Percentiles rank a stretch among this genome's conserved stretches.
phyloP scores from a whole-genome alignment of 1,284 basidiomycete genomes.

The Athelia psychrophila region DNA sequence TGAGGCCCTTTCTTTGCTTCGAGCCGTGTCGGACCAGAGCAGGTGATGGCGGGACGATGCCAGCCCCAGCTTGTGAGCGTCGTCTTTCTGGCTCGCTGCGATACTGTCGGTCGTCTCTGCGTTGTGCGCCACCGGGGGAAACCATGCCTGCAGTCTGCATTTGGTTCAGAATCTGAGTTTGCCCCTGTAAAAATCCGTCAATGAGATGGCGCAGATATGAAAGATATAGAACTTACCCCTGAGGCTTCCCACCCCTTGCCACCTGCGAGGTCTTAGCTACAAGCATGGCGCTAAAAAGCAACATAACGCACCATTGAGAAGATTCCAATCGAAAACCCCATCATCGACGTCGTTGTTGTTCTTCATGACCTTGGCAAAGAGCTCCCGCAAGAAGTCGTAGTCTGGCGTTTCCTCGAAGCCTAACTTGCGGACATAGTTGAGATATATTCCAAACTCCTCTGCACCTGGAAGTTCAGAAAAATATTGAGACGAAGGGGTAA shows the following conservation, averaged over 20 bases:
- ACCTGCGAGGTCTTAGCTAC: conserved; percentile 35
- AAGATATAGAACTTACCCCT: conserved; percentile 43
- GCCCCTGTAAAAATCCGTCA: conserved; percentile 37
- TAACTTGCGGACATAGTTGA: conserved; percentile 86
- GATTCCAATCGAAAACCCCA: conserved; percentile 88
- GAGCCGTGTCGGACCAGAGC: conserved; percentile 73
- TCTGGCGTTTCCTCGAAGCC: conserved; percentile 95
- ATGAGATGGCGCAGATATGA: conserved; percentile 19
- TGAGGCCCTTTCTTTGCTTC: conserved; percentile 59
- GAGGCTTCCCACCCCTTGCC: conserved; percentile 95
- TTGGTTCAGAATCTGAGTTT: conserved; percentile 58
- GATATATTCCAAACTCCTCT: conserved; percentile 88
- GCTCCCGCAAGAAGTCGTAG: conserved; percentile 92
- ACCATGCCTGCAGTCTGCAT: conserved; percentile 52
- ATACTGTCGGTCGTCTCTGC: conserved; percentile 42
- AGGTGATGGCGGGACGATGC: conserved; percentile 64
- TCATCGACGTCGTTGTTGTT: conserved; percentile 87
- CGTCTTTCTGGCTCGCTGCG: conserved; percentile 53
- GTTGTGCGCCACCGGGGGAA: conserved; percentile 47
- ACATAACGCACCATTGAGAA: conserved; percentile 68
- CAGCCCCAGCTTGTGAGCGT: conserved; percentile 51
- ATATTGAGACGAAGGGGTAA: conserved; percentile 3
- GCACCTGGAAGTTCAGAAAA: conserved; percentile 9
- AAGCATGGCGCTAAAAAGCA: conserved; percentile 5
- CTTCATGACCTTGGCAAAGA: conserved; percentile 91